Evolutionary conservation across 2,329 filamentous ascomycete genomes (phyloP).

Genomic region (Graphiopsis chlorocephala): DNA sequence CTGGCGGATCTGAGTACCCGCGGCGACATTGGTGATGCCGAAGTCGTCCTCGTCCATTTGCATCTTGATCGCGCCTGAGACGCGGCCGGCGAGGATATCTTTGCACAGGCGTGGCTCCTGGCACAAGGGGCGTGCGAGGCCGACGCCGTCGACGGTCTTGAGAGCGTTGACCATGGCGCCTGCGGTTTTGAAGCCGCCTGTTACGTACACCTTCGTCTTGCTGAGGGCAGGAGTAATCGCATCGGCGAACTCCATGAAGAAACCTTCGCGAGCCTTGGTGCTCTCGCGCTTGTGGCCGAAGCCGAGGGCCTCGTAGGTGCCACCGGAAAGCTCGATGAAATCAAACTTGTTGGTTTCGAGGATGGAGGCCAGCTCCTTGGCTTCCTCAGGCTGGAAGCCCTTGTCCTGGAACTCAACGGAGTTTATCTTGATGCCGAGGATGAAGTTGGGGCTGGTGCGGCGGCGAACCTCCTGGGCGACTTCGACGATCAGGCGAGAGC

Average conservation of each 20-base stretch:
- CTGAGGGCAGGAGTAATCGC: conserved; percentile 47
- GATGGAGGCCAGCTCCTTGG: conserved; percentile 46
- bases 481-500: conserved; percentile 41
- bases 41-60: conserved; percentile 54
- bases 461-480: conserved; percentile 39
- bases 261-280: conserved; percentile 49
- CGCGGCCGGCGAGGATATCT: conserved; percentile 47
- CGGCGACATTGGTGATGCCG: conserved; percentile 45
- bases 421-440: conserved; percentile 59
- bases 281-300: conserved; percentile 54
- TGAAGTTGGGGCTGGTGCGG: conserved; percentile 39
- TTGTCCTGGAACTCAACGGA: conserved; percentile 55
- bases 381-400: conserved; percentile 53
- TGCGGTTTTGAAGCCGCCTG: conserved; percentile 56
- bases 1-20: conserved; percentile 52
- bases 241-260: conserved; percentile 61
- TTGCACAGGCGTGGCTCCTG: conserved; percentile 51
- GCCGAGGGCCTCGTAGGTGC: conserved; percentile 56
- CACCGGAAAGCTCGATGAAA: conserved; percentile 60
- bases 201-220: conserved; percentile 58
- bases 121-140: conserved; percentile 53
- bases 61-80: conserved; percentile 49
- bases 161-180: conserved; percentile 59
- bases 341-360: conserved; percentile 53
- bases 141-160: conserved; percentile 58